These are phyloP conservation scores for Bjerkandera adusta DNA, from an alignment of 1,284 basidiomycete genomes.

Conservation along the genomic window DNA sequence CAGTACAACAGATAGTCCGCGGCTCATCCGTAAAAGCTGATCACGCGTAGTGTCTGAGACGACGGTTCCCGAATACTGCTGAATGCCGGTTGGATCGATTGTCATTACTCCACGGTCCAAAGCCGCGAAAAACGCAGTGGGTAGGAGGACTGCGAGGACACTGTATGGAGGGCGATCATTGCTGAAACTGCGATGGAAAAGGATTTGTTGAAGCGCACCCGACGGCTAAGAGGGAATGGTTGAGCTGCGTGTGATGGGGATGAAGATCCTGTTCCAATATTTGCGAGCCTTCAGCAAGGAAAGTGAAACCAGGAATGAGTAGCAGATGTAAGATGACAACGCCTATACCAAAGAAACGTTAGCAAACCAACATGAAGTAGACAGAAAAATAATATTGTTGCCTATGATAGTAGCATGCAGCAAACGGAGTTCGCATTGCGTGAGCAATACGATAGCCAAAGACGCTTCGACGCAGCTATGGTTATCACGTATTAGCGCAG, in stretches of 20 bases:
- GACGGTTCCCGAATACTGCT: constrained; percentile 21
- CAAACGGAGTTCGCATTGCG: constrained; percentile 60
- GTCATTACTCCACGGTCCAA: constrained; percentile 40
- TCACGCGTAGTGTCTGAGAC: constrained; percentile 39
- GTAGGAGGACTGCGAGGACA: constrained; percentile 58
- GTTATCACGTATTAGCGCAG: too few relatives aligned
- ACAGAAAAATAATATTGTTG: constrained; percentile 21
- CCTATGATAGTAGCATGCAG: constrained; percentile 61
- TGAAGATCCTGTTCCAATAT: constrained; percentile 50
- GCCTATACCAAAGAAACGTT: constrained; percentile 33
- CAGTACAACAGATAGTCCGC: constrained; percentile 59
- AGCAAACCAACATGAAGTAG: not conserved
- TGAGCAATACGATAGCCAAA: constrained; percentile 61
- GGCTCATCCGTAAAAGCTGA: constrained; percentile 55
- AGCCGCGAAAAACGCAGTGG: constrained; percentile 64
- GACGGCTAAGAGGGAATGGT: constrained; percentile 63
- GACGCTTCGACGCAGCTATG: constrained; percentile 53
- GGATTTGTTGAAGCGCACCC: constrained; percentile 56
- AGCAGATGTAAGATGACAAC: constrained; percentile 62
- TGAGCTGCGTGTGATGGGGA: constrained; percentile 53
- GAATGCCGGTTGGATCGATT: constrained; percentile 20
- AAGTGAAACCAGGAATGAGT: constrained; percentile 57
- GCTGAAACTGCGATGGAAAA: not conserved
- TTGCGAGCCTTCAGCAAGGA: constrained; percentile 56
- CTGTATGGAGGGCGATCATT: constrained; percentile 31